Evolutionary conservation across 495 filamentous ascomycete genomes (phyloP).

Genomic region (Penicillium roqueforti): DNA sequence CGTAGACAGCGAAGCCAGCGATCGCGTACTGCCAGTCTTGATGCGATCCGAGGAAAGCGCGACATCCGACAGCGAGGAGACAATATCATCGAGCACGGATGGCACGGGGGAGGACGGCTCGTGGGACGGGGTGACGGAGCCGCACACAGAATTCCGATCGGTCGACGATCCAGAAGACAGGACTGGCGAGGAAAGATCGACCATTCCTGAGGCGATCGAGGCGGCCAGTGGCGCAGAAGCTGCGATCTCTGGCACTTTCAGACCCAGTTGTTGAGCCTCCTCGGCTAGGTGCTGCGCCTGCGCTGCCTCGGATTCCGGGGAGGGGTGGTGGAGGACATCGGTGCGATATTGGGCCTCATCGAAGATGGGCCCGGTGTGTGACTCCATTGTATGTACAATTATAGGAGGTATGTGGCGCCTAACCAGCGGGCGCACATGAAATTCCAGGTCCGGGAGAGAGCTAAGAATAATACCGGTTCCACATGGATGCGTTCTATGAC

Average conservation of each 20-base stretch:
- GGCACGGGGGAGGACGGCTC: constrained; percentile 17
- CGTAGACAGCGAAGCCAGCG: constrained; percentile 40
- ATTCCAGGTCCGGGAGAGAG: not conserved
- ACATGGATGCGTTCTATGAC: constrained; percentile 33
- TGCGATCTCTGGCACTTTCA: constrained; percentile 37
- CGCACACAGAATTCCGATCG: constrained; percentile 33
- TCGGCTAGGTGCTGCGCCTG: constrained; percentile 36
- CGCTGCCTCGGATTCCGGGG: constrained; percentile 35
- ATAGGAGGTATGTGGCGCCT: constrained; percentile 15
- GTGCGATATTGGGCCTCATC: constrained; percentile 40
- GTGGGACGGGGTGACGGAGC: constrained; percentile 25
- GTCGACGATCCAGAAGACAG: constrained; percentile 39
- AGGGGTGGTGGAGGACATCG: constrained; percentile 35
- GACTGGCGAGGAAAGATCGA: constrained; percentile 37
- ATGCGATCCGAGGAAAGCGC: constrained; percentile 34
- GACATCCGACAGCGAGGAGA: constrained; percentile 36
- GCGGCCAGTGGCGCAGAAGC: constrained; percentile 39
- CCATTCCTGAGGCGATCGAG: constrained; percentile 37
- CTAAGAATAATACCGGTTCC: not conserved
- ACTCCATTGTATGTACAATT: constrained; percentile 19
- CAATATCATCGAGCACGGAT: constrained; percentile 30
- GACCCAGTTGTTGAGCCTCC: constrained; percentile 38
- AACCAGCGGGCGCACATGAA: constrained; percentile 27
- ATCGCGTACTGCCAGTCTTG: constrained; percentile 38
- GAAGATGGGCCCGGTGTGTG: constrained; percentile 6